These are phyloP conservation scores for Ascoidea tarda DNA, from an alignment of 805 yeast genomes.

Conservation along the genomic window DNA sequence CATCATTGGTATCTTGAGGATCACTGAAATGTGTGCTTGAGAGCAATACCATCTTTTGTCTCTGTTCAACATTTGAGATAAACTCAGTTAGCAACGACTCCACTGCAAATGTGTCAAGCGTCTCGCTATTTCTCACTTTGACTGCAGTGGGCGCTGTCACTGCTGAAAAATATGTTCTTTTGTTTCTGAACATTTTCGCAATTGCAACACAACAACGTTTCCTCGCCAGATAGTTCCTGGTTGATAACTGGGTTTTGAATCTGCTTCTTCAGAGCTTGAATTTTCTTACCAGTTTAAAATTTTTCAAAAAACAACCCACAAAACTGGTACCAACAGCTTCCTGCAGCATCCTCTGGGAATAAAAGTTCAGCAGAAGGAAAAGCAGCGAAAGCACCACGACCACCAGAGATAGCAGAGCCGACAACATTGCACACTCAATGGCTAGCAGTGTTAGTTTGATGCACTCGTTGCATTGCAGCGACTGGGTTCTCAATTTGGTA, in stretches of 20 bases:
- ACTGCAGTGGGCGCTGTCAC: background rate
- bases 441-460: background rate
- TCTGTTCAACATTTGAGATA: background rate
- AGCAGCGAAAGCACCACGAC: background rate
- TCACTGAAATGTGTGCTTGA: background rate
- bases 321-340: too few relatives aligned
- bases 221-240: too few relatives aligned
- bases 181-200: background rate
- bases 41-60: background rate
- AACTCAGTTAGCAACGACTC: background rate
- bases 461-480: conserved; percentile 18
- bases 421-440: background rate
- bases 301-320: too few relatives aligned
- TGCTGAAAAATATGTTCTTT: background rate
- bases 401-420: background rate
- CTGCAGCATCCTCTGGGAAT: too few relatives aligned
- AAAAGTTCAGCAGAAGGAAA: background rate
- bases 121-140: too few relatives aligned
- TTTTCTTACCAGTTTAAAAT: too few relatives aligned
- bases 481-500: conserved; percentile 36
- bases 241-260: too few relatives aligned
- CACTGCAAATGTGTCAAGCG: background rate
- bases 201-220: too few relatives aligned
- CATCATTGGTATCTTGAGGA: background rate
- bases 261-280: too few relatives aligned